Base-by-base conservation (phyloP, 352 stramenopile species). In the Thalassiosira exigua region DNA sequence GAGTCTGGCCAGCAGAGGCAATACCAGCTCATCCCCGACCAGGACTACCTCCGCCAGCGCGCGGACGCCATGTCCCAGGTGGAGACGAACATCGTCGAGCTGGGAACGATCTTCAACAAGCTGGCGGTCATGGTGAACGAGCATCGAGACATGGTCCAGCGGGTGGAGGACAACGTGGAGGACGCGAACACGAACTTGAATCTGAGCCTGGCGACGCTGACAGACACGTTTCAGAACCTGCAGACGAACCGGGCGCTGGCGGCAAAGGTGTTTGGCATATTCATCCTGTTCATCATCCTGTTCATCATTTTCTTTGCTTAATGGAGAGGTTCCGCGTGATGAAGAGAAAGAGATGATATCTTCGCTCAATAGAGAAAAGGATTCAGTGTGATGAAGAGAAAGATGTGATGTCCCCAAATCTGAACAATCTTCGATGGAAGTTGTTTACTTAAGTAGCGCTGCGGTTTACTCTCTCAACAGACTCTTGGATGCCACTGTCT, bases 271-370 rank as follows among this genome's bases (percentile, higher is more conserved):
- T 87, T 94, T 65, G 83, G 84, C 0, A 82, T 96, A 60, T 44
- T 96, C 21, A 77, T 94, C 3, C 44, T 94, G 9, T 96, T 96
- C 65, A 91, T 94, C 53, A 90, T 95, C 36, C 84, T 93, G 46
- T 96, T 96, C 68, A 91, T 96, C 56, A 89, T 93, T 14, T 94
- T 95, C 67, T 91, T 95, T 69, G 92, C 90, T 27, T 96, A 89
- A 84, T n/a, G n/a, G n/a, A n/a, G n/a, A n/a, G n/a, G n/a, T 14
- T 39, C 3, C n/a, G 5, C 11, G 54, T 50, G 44, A n/a, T 64
- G 4, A 3, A 12, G n/a, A n/a, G n/a, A n/a, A n/a, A n/a, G n/a
- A n/a, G n/a, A n/a, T n/a, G n/a, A n/a, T n/a, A n/a, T n/a, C n/a
- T n/a, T n/a, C n/a, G n/a, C n/a, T n/a, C n/a, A n/a, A n/a, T n/a